A percentile compares a stretch with the other conserved stretches of the same genome.
phyloP scores from a whole-genome alignment of 345 rosid genomes.

The Euphorbia peplus region DNA sequence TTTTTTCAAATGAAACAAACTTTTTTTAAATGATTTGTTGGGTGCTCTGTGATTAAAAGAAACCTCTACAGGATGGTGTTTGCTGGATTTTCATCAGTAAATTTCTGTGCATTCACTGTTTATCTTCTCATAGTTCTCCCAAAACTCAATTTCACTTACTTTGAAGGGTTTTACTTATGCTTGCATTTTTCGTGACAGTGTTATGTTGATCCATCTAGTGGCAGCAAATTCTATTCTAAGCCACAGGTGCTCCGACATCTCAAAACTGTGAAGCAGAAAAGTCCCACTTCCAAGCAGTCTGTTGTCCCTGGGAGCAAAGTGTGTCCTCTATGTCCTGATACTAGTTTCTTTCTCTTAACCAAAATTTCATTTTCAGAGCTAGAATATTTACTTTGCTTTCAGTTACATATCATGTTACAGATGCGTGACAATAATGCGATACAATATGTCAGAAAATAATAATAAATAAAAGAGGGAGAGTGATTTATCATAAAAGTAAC shows the following conservation, averaged over 20 bases:
- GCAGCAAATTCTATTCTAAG: constrained; percentile 40
- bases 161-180: neutral
- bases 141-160: neutral
- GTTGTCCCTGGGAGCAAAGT: constrained; percentile 18
- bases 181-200: constrained; percentile 26
- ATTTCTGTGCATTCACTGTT: neutral
- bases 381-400: too few relatives aligned
- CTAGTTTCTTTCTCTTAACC: too few relatives aligned
- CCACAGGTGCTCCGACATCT: constrained; percentile 39
- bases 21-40: neutral
- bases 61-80: neutral
- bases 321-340: constrained; percentile 7
- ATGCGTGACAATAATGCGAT: too few relatives aligned
- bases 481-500: too few relatives aligned
- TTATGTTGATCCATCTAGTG: constrained; percentile 31
- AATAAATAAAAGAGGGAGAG: too few relatives aligned
- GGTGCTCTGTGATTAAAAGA: neutral
- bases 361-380: too few relatives aligned
- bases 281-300: constrained; percentile 3
- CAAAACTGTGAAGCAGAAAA: constrained; percentile 15
- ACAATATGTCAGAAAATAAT: too few relatives aligned
- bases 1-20: neutral
- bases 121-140: neutral
- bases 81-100: neutral
- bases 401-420: too few relatives aligned